Percentiles rank a stretch among this genome's conserved stretches.
Evolutionary conservation across 2,329 filamentous ascomycete genomes (phyloP).

Genomic region (Beauveria australis): DNA sequence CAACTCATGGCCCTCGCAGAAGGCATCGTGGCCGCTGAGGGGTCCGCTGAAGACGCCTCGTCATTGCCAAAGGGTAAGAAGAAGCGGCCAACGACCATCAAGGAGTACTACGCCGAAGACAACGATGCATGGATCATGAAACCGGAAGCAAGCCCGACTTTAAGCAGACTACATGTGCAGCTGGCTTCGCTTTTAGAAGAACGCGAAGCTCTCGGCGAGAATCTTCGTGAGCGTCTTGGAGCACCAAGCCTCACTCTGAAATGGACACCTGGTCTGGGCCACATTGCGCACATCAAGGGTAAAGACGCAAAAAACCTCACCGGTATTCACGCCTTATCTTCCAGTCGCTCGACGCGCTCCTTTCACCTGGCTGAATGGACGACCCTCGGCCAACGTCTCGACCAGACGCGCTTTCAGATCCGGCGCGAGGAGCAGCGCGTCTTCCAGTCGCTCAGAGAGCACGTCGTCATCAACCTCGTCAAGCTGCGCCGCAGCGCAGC

Average conservation of each 20-base stretch:
- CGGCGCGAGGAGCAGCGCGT: conserved; percentile 77
- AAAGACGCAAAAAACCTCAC: conserved; percentile 50
- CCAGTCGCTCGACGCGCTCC: conserved; percentile 75
- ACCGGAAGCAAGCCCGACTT: conserved; percentile 55
- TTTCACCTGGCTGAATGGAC: conserved; percentile 85
- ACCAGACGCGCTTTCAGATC: conserved; percentile 70
- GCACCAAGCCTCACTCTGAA: conserved; percentile 65
- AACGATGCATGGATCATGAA: conserved; percentile 58
- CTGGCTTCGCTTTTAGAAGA: conserved; percentile 52
- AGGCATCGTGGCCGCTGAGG: conserved; percentile 60
- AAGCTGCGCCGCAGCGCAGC: conserved; percentile 80
- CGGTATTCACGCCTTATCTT: conserved; percentile 47
- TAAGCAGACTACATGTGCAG: conserved; percentile 60
- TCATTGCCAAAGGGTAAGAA: conserved; percentile 46
- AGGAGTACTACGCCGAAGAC: conserved; percentile 52
- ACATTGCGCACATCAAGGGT: conserved; percentile 85
- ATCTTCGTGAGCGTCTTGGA: conserved; percentile 52
- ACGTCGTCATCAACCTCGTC: conserved; percentile 74
- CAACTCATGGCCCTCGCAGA: conserved; percentile 67
- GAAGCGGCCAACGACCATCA: conserved; percentile 38
- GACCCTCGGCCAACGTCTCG: conserved; percentile 66
- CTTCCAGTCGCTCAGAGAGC: conserved; percentile 63
- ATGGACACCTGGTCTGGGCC: conserved; percentile 80
- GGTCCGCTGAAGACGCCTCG: conserved; percentile 46
- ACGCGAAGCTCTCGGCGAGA: conserved; percentile 51